phyloP scores from a whole-genome alignment of 2,329 filamentous ascomycete species.

The Apiospora hydei region DNA sequence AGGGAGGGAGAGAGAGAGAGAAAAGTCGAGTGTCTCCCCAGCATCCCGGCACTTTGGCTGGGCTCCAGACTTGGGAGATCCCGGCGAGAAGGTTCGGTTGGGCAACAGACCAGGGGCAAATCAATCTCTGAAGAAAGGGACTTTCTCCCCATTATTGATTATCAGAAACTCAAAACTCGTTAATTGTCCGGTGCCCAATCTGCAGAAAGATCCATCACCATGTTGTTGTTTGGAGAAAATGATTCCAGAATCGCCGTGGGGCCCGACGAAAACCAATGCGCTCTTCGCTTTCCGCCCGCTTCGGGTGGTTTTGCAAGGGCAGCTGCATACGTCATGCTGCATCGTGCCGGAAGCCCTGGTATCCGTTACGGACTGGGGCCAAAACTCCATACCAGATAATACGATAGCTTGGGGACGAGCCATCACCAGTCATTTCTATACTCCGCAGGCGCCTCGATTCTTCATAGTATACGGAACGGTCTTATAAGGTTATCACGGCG shows the following conservation, averaged over 20 bases:
- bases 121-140: not conserved
- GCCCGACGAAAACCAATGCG: not conserved
- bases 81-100: constrained; percentile 18
- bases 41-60: constrained; percentile 2
- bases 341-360: not conserved
- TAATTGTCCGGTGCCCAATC: constrained; percentile 12
- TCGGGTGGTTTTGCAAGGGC: not conserved
- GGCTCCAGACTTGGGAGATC: constrained; percentile 2
- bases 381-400: not conserved
- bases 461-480: too few species aligned
- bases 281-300: not conserved
- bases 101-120: not conserved
- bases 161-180: not conserved
- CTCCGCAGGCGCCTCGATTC: too few species aligned
- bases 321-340: constrained; percentile 1
- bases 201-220: not conserved
- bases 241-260: not conserved
- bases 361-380: not conserved
- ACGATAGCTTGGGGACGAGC: not conserved
- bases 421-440: not conserved
- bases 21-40: not conserved
- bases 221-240: not conserved
- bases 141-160: not conserved
- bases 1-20: not conserved
- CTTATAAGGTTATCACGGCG: not conserved